phyloP scores from a whole-genome alignment of 2,329 filamentous ascomycete species.

The Scedosporium aurantiacum region DNA sequence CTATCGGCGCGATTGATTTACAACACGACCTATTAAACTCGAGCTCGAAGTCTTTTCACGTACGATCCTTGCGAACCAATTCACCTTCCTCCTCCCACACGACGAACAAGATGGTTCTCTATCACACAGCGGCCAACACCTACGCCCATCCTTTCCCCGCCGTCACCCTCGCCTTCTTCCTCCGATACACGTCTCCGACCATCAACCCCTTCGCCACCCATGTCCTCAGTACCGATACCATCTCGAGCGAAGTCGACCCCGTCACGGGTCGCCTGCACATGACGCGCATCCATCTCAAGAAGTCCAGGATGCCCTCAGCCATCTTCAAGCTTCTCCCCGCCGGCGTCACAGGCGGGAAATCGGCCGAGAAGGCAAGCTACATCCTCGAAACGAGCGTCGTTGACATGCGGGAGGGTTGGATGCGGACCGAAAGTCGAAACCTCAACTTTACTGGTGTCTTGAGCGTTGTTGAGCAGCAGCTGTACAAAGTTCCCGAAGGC shows the following conservation, averaged over 20 bases:
- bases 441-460: conserved; percentile 74
- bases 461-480: conserved; percentile 65
- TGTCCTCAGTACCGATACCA: conserved; percentile 74
- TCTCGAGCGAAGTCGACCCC: conserved; percentile 61
- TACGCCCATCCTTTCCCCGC: conserved; percentile 76
- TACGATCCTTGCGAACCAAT: background rate
- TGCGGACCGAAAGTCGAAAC: conserved; percentile 71
- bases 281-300: conserved; percentile 71
- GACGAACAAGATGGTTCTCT: conserved; percentile 45
- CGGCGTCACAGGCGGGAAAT: conserved; percentile 52
- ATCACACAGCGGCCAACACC: conserved; percentile 55
- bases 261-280: conserved; percentile 66
- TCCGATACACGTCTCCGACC: conserved; percentile 63
- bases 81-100: background rate
- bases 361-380: conserved; percentile 61
- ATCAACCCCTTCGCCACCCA: conserved; percentile 72
- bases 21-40: background rate
- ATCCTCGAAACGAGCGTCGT: conserved; percentile 72
- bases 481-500: conserved; percentile 39
- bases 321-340: conserved; percentile 66
- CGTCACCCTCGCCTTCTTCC: conserved; percentile 80
- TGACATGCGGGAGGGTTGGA: conserved; percentile 70
- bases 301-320: conserved; percentile 63
- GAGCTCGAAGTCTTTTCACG: background rate
- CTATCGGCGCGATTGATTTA: background rate